Conservation (phyloP, 345 rosid species). For the Rhodomyrtus tomentosa region DNA sequence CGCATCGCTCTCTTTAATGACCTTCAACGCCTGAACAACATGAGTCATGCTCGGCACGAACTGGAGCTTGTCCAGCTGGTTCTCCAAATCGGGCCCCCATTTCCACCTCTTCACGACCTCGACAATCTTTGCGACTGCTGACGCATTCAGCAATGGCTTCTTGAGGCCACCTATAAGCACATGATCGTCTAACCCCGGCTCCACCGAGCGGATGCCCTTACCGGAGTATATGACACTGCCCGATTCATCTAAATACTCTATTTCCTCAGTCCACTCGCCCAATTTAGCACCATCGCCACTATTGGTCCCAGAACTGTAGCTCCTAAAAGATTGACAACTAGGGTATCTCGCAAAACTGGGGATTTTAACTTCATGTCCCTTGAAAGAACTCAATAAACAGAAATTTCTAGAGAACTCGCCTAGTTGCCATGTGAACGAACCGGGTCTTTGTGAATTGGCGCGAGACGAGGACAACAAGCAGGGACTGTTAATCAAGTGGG, state of each 20-base stretch:
- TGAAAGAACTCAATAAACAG: background rate
- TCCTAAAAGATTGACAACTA: conserved; percentile 14
- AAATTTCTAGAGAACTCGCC: background rate
- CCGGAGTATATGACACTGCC: conserved; percentile 73
- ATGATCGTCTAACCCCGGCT: conserved; percentile 82
- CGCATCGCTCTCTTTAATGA: conserved; percentile 48
- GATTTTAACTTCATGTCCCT: background rate
- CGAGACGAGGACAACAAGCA: background rate
- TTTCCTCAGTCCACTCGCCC: conserved; percentile 70
- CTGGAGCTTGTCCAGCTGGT: conserved; percentile 72
- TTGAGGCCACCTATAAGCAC: conserved; percentile 73
- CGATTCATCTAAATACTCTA: conserved; percentile 86
- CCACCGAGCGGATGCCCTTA: conserved; percentile 78
- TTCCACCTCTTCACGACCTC: conserved; percentile 93
- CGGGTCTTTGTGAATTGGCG: background rate
- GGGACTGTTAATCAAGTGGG: background rate
- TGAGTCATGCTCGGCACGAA: conserved; percentile 83
- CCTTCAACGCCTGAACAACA: conserved; percentile 58
- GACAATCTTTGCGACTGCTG: conserved; percentile 78
- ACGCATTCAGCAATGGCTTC: conserved; percentile 70
- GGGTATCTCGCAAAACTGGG: background rate
- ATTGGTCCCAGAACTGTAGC: conserved; percentile 31
- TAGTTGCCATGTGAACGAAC: background rate
- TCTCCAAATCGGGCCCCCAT: conserved; percentile 98
- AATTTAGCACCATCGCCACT: conserved; percentile 14